phyloP scores from a whole-genome alignment of 2,329 filamentous ascomycete species.

The Pseudocercospora fuligena region DNA sequence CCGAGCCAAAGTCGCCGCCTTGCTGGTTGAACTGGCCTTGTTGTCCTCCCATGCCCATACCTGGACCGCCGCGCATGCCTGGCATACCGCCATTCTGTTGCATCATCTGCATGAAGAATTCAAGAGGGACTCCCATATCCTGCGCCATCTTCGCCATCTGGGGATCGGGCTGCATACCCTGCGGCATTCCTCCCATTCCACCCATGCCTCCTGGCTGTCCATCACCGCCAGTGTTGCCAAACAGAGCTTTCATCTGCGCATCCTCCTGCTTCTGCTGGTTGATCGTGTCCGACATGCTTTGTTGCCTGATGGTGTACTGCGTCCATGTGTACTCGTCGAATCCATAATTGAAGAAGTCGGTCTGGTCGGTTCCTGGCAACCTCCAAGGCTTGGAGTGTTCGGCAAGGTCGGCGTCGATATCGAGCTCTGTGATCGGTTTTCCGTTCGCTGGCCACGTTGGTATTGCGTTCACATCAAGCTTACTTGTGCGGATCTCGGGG shows the following conservation, averaged over 20 bases:
- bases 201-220: conserved; percentile 31
- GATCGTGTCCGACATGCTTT: conserved; percentile 76
- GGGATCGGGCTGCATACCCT: conserved; percentile 50
- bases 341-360: conserved; percentile 98
- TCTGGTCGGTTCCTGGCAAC: conserved; percentile 89
- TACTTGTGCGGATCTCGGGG: conserved; percentile 73
- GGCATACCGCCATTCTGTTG: conserved; percentile 40
- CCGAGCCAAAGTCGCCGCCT: conserved; percentile 30
- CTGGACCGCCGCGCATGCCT: conserved; percentile 1
- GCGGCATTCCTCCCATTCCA: conserved; percentile 37
- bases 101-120: conserved; percentile 30
- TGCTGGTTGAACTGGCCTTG: conserved; percentile 30
- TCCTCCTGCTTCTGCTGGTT: conserved; percentile 76
- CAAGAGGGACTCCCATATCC: conserved; percentile 46
- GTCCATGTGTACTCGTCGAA: conserved; percentile 99
- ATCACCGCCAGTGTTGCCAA: conserved; percentile 45
- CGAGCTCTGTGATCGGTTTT: conserved; percentile 70
- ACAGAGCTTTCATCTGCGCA: conserved; percentile 65
- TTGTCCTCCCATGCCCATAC: conserved; percentile 25
- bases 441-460: conserved; percentile 71
- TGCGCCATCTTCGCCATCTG: conserved; percentile 62
- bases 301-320: conserved; percentile 88
- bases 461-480: conserved; percentile 80
- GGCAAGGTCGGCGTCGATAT: conserved; percentile 59
- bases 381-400: conserved; percentile 92